Conservation (phyloP, 176 grass and related monocot genomes). For the Oryza longistaminata region DNA sequence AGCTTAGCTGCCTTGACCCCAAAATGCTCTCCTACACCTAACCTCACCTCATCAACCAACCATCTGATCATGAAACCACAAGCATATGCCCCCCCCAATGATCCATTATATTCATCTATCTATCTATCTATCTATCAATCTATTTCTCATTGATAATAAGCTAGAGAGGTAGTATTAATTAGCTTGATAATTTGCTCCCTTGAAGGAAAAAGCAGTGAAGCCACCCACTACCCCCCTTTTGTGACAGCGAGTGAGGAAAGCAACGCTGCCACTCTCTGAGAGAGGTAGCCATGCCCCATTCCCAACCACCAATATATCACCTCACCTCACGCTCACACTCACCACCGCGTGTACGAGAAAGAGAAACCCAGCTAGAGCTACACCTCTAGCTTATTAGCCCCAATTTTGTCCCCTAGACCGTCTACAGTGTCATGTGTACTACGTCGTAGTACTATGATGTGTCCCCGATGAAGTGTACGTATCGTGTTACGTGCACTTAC, state of each 20-base stretch:
- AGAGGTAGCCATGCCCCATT: slow-evolving; percentile 5
- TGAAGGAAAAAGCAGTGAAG: not conserved
- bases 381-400: not conserved
- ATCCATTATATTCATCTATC: not conserved
- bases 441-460: not conserved
- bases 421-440: not conserved
- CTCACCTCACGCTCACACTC: not conserved
- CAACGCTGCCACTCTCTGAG: slow-evolving; percentile 34
- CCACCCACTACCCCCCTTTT: slow-evolving; percentile 39
- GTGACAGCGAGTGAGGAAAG: slow-evolving; percentile 45
- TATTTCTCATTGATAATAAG: not conserved
- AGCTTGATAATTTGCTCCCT: not conserved
- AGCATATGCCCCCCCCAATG: not conserved
- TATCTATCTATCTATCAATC: not conserved
- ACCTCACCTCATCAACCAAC: not conserved
- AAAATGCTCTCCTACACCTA: not conserved
- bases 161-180: not conserved
- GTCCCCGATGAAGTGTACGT: no score
- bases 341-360: not conserved
- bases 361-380: not conserved
- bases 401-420: not conserved
- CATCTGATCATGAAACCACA: not conserved
- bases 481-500: slow-evolving; percentile 37
- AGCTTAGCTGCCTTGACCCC: not conserved
- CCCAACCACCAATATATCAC: slow-evolving; percentile 26